These are phyloP conservation scores for Williopsis jadinii DNA, from an alignment of 1,139 yeast species.

Conservation along the genomic window DNA sequence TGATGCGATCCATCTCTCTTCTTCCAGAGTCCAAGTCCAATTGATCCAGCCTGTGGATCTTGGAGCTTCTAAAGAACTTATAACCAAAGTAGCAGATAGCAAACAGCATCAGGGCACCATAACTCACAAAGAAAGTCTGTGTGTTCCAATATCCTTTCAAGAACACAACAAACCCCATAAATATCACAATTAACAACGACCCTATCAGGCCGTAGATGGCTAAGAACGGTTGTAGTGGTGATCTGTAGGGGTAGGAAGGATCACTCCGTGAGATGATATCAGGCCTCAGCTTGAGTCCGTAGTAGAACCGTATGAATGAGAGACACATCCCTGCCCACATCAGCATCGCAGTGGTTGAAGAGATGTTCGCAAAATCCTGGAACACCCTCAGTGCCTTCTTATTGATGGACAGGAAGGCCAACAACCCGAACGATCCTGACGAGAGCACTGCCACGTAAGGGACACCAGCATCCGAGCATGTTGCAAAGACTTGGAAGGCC, in stretches of 20 bases:
- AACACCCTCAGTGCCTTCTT: slow-evolving; percentile 59
- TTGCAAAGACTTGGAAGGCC: slow-evolving; percentile 54
- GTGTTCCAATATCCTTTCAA: slow-evolving; percentile 52
- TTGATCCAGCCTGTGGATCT: slow-evolving; percentile 48
- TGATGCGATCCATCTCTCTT: slow-evolving; percentile 61
- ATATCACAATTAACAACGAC: slow-evolving; percentile 45
- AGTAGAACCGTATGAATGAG: slow-evolving; percentile 62
- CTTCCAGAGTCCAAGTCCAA: slow-evolving; percentile 76
- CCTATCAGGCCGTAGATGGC: slow-evolving; percentile 64
- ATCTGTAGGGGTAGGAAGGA: slow-evolving; percentile 64
- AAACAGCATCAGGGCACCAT: slow-evolving; percentile 57
- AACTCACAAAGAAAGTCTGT: slow-evolving; percentile 58
- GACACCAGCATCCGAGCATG: slow-evolving; percentile 59
- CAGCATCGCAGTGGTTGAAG: slow-evolving; percentile 64
- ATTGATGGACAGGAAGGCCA: slow-evolving; percentile 54
- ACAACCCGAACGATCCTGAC: slow-evolving; percentile 52
- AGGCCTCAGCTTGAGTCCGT: slow-evolving; percentile 59
- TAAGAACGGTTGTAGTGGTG: slow-evolving; percentile 71
- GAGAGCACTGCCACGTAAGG: slow-evolving; percentile 66
- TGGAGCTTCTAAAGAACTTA: slow-evolving; percentile 46
- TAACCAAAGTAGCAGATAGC: slow-evolving; percentile 47
- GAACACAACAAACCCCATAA: slow-evolving; percentile 69
- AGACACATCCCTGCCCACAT: slow-evolving; percentile 83
- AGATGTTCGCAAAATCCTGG: slow-evolving; percentile 54
- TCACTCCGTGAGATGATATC: slow-evolving; percentile 60